phyloP scores from a whole-genome alignment of 352 stramenopile species.

The Globisporangium barbulae region DNA sequence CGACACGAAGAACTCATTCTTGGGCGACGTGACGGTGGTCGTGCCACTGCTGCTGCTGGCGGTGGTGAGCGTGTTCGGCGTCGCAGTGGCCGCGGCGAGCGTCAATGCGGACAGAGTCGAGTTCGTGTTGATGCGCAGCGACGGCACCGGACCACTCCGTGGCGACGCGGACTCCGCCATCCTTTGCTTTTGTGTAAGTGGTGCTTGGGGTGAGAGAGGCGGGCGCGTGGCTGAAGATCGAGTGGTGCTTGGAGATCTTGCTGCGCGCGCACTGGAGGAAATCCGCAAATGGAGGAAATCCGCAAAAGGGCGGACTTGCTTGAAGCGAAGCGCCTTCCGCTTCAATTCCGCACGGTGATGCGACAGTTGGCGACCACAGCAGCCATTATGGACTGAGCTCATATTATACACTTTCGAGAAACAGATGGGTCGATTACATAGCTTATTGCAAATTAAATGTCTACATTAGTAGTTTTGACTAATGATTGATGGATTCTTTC shows the following conservation, averaged over 20 bases:
- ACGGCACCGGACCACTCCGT: neutral
- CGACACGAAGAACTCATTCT: conserved; percentile 78
- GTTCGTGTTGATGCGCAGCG: conserved; percentile 18
- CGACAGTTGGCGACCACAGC: conserved; percentile 4
- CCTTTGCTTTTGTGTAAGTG: neutral
- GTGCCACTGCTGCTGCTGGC: conserved; percentile 8
- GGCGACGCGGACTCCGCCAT: neutral
- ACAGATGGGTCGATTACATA: neutral
- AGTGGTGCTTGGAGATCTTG: neutral
- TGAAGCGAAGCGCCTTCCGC: conserved; percentile 1
- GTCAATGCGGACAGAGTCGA: neutral
- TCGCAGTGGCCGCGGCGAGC: neutral
- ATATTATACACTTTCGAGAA: neutral
- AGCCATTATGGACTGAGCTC: neutral
- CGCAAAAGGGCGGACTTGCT: conserved; percentile 1
- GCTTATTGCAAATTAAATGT: neutral
- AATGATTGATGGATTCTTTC: neutral
- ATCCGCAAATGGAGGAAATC: neutral
- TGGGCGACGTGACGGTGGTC: conserved; percentile 35
- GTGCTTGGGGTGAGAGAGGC: neutral
- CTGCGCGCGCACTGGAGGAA: neutral
- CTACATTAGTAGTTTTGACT: neutral
- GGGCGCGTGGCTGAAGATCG: neutral
- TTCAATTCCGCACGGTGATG: conserved; percentile 9
- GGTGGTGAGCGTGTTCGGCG: neutral